phyloP scores from a whole-genome alignment of 106 monocot species.

The Narthecium ossifragum region DNA sequence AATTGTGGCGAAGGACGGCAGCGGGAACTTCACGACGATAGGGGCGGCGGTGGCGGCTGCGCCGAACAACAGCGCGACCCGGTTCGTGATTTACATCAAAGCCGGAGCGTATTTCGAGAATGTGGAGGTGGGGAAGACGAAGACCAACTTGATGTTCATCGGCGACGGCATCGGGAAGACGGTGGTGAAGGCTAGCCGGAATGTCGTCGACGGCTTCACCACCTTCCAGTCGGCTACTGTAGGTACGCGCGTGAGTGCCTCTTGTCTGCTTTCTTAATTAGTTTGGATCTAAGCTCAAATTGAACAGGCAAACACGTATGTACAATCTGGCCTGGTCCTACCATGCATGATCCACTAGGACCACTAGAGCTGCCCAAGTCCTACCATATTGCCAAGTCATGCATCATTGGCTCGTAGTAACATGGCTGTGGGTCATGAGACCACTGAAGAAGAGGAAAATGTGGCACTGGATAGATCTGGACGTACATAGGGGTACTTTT shows the following conservation, averaged over 20 bases:
- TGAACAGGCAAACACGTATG: neutral
- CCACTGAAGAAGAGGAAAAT: too few species aligned
- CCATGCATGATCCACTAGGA: too few species aligned
- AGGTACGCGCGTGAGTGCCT: constrained; percentile 27
- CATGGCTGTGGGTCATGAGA: too few species aligned
- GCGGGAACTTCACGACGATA: constrained; percentile 62
- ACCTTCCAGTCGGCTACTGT: constrained; percentile 85
- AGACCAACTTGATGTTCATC: constrained; percentile 65
- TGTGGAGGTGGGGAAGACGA: constrained; percentile 60
- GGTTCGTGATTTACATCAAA: constrained; percentile 84
- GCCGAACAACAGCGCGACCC: constrained; percentile 29
- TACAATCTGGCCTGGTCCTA: too few species aligned
- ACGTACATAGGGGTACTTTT: too few species aligned
- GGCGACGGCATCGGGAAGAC: constrained; percentile 94
- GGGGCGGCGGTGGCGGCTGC: constrained; percentile 62
- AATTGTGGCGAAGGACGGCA: constrained; percentile 77
- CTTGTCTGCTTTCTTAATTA: neutral
- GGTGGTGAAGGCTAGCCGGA: constrained; percentile 67
- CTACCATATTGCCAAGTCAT: too few species aligned
- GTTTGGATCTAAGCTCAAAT: neutral
- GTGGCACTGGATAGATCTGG: too few species aligned
- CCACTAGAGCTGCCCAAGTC: too few species aligned
- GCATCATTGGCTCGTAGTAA: too few species aligned
- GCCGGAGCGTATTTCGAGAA: constrained; percentile 78
- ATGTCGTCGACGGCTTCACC: constrained; percentile 70